These are phyloP conservation scores for Dactylellina haptotyla DNA, from an alignment of 2,329 filamentous ascomycete genomes.

Conservation along the genomic window DNA sequence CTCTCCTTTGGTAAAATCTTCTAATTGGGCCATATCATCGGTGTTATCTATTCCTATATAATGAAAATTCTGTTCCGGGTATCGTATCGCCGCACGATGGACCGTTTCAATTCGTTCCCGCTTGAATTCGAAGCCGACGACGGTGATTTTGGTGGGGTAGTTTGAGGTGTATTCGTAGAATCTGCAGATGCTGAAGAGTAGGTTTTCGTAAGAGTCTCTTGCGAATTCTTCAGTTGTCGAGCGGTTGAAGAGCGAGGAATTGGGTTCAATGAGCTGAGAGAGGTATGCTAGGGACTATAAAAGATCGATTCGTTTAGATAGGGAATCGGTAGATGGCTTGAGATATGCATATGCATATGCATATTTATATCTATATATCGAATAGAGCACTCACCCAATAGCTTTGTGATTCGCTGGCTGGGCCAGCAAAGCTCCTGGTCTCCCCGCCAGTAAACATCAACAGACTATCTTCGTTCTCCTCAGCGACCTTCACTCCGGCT, in stretches of 20 bases:
- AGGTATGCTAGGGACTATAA: slow-evolving; percentile 40
- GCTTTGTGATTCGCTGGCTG: slow-evolving; percentile 70
- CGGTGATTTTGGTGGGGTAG: slow-evolving; percentile 71
- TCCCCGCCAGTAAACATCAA: slow-evolving; percentile 78
- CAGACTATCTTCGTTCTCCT: slow-evolving; percentile 64
- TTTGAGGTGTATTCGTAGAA: slow-evolving; percentile 62
- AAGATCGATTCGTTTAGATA: too few relatives aligned
- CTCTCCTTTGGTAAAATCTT: slow-evolving; percentile 27
- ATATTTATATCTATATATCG: too few relatives aligned
- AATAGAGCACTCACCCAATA: slow-evolving; percentile 65
- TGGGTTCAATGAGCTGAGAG: slow-evolving; percentile 35
- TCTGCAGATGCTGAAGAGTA: slow-evolving; percentile 77
- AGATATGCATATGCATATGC: not conserved
- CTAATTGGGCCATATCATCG: slow-evolving; percentile 50
- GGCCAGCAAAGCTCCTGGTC: slow-evolving; percentile 68
- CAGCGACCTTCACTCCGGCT: slow-evolving; percentile 69
- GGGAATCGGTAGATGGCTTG: not conserved
- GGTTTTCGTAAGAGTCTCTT: slow-evolving; percentile 85
- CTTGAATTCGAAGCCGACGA: slow-evolving; percentile 78
- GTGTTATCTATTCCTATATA: slow-evolving; percentile 75
- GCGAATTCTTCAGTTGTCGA: slow-evolving; percentile 72
- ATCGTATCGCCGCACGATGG: slow-evolving; percentile 73
- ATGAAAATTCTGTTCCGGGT: slow-evolving; percentile 62
- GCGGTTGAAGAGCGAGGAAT: slow-evolving; percentile 45
- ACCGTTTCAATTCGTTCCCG: slow-evolving; percentile 70